Conservation (phyloP, 345 rosid genomes). For the Rhodamnia rubescens region DNA sequence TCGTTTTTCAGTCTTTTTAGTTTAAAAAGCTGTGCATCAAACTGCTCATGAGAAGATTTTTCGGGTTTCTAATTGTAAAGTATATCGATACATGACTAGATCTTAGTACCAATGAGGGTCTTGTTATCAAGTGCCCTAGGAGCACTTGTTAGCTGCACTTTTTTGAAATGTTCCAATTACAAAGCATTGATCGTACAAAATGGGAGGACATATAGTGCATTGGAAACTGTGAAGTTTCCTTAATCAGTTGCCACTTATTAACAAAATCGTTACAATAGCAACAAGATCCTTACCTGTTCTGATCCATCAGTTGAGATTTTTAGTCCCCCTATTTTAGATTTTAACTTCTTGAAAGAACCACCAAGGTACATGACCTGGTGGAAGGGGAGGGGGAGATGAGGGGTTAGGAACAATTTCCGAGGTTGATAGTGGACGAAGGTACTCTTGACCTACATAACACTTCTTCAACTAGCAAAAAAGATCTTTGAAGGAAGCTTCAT, state of each 20-base stretch:
- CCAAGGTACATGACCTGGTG: neutral
- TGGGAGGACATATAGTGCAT: too few relatives aligned
- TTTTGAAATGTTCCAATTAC: too few relatives aligned
- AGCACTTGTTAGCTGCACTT: too few relatives aligned
- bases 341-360: neutral
- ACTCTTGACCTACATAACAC: neutral
- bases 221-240: too few relatives aligned
- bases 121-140: too few relatives aligned
- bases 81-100: too few relatives aligned
- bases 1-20: neutral
- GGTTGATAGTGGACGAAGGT: neutral
- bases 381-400: neutral
- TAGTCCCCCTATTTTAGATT: neutral
- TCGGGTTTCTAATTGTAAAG: too few relatives aligned
- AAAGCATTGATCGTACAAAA: too few relatives aligned
- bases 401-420: neutral
- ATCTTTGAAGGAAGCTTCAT: neutral
- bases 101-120: too few relatives aligned
- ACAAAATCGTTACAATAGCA: too few relatives aligned
- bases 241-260: too few relatives aligned
- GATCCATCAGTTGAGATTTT: neutral
- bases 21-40: neutral
- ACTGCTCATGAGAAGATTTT: neutral
- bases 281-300: too few relatives aligned
- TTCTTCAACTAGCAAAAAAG: neutral